phyloP scores from a whole-genome alignment of 148 eudicot species.

The Vaccinium corymbosum region DNA sequence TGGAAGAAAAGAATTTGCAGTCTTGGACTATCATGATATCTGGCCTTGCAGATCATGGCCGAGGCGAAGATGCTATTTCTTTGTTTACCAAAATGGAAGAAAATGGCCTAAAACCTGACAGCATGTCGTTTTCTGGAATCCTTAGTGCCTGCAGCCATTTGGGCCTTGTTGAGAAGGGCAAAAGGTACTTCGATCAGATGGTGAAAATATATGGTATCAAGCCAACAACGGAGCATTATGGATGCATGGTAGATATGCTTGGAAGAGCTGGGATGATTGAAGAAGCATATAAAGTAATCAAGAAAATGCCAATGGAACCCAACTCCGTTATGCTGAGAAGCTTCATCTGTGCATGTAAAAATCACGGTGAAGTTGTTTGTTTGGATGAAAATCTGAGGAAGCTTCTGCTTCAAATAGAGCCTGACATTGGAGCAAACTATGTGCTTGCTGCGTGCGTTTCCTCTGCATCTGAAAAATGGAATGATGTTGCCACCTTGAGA shows the following conservation, averaged over 20 bases:
- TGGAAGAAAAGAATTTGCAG: slow-evolving; percentile 34
- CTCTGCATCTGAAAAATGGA: slow-evolving; percentile 25
- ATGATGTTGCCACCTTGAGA: slow-evolving; percentile 27
- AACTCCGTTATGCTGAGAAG: slow-evolving; percentile 40
- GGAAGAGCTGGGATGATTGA: slow-evolving; percentile 40
- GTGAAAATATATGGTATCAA: slow-evolving; percentile 20
- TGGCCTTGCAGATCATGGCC: slow-evolving; percentile 35
- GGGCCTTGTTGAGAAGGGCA: slow-evolving; percentile 34
- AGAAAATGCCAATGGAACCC: slow-evolving; percentile 36
- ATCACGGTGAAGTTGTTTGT: slow-evolving; percentile 26
- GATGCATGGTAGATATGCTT: slow-evolving; percentile 46
- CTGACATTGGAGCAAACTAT: slow-evolving; percentile 50
- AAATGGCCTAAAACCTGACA: slow-evolving; percentile 34
- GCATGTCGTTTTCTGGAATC: slow-evolving; percentile 29
- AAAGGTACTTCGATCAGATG: slow-evolving; percentile 32
- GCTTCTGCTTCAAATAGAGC: slow-evolving; percentile 35
- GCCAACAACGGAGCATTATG: slow-evolving; percentile 47
- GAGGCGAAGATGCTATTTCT: slow-evolving; percentile 32
- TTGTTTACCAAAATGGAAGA: slow-evolving; percentile 33
- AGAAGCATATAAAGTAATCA: slow-evolving; percentile 39
- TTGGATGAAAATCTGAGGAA: slow-evolving; percentile 27
- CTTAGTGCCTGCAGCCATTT: slow-evolving; percentile 42
- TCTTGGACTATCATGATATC: slow-evolving; percentile 45
- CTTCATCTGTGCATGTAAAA: slow-evolving; percentile 37
- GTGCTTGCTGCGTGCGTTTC: slow-evolving; percentile 33